phyloP scores from a whole-genome alignment of 352 stramenopile species.

The Phytophthora cajani region DNA sequence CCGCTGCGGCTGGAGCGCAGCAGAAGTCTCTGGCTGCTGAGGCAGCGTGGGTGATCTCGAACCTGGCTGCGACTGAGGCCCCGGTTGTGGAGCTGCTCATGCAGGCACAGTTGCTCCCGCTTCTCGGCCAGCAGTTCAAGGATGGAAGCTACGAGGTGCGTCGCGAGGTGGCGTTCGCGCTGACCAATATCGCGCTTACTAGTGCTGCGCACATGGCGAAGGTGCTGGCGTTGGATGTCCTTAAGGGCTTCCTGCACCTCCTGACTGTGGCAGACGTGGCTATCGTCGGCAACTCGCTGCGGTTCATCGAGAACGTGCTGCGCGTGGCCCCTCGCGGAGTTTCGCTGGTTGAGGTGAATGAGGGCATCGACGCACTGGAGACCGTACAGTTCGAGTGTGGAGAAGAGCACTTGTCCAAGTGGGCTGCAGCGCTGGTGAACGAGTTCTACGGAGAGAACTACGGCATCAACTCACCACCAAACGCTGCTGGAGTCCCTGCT shows the following conservation, averaged over 20 bases:
- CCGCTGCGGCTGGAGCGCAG: slow-evolving; percentile 14
- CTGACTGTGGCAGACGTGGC: slow-evolving; percentile 67
- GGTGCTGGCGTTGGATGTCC: slow-evolving; percentile 65
- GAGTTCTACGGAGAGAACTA: slow-evolving; percentile 88
- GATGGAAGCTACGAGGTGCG: slow-evolving; percentile 71
- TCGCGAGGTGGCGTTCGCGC: slow-evolving; percentile 75
- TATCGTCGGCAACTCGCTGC: slow-evolving; percentile 79
- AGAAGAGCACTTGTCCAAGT: slow-evolving; percentile 66
- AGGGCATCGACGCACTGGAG: slow-evolving; percentile 83
- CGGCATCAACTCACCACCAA: slow-evolving; percentile 72
- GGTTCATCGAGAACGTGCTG: slow-evolving; percentile 83
- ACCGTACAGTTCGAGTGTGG: slow-evolving; percentile 74
- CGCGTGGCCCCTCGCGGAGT: slow-evolving; percentile 62
- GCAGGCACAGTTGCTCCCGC: slow-evolving; percentile 54
- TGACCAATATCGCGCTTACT: slow-evolving; percentile 80
- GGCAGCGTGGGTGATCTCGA: slow-evolving; percentile 81
- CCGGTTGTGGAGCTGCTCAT: slow-evolving; percentile 65
- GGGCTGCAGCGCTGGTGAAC: slow-evolving; percentile 79
- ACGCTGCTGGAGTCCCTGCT: slow-evolving; percentile 22
- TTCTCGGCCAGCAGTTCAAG: slow-evolving; percentile 68
- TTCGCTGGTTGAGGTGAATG: slow-evolving; percentile 60
- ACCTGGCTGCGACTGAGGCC: slow-evolving; percentile 65
- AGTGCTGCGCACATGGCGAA: slow-evolving; percentile 52
- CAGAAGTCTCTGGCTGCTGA: slow-evolving; percentile 61
- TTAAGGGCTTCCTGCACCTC: slow-evolving; percentile 64